These are phyloP conservation scores for Colletotrichum caudatum DNA, from an alignment of 2,329 filamentous ascomycete genomes.

Conservation along the genomic window DNA sequence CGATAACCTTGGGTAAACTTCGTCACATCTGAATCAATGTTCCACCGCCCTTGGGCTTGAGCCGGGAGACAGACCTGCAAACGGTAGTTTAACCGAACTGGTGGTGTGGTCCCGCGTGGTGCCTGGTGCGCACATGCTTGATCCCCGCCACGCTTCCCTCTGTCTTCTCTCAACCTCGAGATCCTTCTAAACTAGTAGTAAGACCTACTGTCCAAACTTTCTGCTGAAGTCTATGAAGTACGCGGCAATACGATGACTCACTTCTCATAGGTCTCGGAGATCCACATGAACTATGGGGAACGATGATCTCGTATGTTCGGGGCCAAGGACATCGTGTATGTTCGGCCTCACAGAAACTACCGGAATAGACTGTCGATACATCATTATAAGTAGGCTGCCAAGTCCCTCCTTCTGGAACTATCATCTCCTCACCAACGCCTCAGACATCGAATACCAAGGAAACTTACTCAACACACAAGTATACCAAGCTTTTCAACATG, in stretches of 20 bases:
- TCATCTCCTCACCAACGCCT: not conserved
- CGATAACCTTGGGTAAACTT: not conserved
- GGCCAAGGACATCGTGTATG: not conserved
- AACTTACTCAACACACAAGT: not conserved
- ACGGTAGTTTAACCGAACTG: not conserved
- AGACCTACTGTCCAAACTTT: constrained; percentile 24
- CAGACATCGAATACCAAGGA: not conserved
- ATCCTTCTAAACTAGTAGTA: constrained; percentile 2
- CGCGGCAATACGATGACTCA: too few species aligned
- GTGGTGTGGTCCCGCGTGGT: not conserved
- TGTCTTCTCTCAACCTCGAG: not conserved
- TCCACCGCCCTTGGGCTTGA: not conserved
- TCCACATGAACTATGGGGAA: not conserved
- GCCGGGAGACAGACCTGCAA: not conserved
- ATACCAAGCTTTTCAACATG: not conserved
- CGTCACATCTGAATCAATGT: constrained; percentile 14
- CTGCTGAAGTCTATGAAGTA: constrained; percentile 17
- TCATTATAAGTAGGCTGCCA: too few species aligned
- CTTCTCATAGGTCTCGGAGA: not conserved
- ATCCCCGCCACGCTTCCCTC: not conserved
- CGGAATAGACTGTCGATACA: not conserved
- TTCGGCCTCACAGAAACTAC: too few species aligned
- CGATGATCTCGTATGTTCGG: not conserved
- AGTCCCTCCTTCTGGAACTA: not conserved
- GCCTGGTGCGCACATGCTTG: not conserved